Conservation (phyloP, 2,329 filamentous ascomycete species). For the Fusarium sublunatum region DNA sequence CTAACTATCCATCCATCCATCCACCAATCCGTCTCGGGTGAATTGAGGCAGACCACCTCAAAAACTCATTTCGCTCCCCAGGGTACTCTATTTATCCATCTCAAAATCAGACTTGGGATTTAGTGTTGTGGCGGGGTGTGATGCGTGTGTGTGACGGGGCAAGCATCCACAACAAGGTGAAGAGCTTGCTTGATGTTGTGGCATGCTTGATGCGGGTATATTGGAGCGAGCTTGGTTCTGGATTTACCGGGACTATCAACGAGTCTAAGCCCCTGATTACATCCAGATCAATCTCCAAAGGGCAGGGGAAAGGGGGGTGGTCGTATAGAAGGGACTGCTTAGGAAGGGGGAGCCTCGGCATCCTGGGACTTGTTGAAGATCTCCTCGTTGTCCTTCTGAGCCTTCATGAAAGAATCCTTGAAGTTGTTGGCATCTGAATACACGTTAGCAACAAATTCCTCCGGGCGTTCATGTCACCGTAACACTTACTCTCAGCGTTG, state of each 20-base stretch:
- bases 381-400: conserved; percentile 93
- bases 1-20: conserved; percentile 45
- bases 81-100: conserved; percentile 38
- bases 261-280: conserved; percentile 20
- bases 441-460: conserved; percentile 34
- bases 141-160: conserved; percentile 21
- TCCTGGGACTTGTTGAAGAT: conserved; percentile 71
- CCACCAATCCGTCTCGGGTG: conserved; percentile 35
- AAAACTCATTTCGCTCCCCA: conserved; percentile 36
- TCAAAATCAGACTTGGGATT: conserved; percentile 33
- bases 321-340: conserved; percentile 25
- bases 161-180: conserved; percentile 28
- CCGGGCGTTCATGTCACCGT: background rate
- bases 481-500: conserved; percentile 89
- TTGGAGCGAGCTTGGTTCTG: conserved; percentile 24
- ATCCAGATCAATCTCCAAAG: conserved; percentile 28
- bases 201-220: conserved; percentile 33
- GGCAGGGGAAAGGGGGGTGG: conserved; percentile 27
- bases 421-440: conserved; percentile 89
- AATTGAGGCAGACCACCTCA: conserved; percentile 33
- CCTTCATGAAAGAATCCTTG: conserved; percentile 97
- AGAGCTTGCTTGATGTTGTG: conserved; percentile 39
- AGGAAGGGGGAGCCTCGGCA: conserved; percentile 44
- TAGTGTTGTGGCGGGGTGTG: conserved; percentile 37
- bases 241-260: conserved; percentile 23